phyloP scores from a whole-genome alignment of 2,329 filamentous ascomycete species.

The Ophiostoma populinum region DNA sequence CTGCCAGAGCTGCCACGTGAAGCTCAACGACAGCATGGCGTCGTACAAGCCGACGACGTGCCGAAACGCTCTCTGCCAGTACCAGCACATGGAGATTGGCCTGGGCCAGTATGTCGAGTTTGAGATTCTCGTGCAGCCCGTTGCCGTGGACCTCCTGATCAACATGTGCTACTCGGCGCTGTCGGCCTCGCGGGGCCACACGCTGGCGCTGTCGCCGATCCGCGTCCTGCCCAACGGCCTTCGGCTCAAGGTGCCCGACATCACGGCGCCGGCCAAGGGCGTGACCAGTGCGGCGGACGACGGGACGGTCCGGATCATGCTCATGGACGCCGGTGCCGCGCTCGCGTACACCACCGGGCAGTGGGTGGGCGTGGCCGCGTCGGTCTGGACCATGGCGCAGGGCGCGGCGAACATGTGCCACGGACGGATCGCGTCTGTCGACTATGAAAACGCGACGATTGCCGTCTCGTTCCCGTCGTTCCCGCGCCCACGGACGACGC shows the following conservation, averaged over 20 bases:
- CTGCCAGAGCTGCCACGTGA: slow-evolving; percentile 69
- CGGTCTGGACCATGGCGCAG: background rate
- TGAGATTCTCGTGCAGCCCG: slow-evolving; percentile 62
- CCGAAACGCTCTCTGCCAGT: slow-evolving; percentile 56
- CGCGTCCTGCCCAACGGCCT: background rate
- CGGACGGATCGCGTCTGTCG: too few relatives aligned
- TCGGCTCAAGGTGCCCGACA: background rate
- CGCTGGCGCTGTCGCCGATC: background rate
- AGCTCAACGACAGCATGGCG: slow-evolving; percentile 44
- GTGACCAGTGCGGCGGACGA: too few relatives aligned
- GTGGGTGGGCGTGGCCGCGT: too few relatives aligned
- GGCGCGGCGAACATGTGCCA: background rate
- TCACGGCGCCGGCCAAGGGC: too few relatives aligned
- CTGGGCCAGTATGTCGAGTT: slow-evolving; percentile 75
- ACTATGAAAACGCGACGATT: too few relatives aligned
- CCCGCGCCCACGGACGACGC: too few relatives aligned
- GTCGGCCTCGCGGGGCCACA: slow-evolving; percentile 15
- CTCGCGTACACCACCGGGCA: too few relatives aligned
- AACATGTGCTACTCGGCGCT: slow-evolving; percentile 56
- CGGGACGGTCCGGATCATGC: too few relatives aligned
- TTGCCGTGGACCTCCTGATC: slow-evolving; percentile 69
- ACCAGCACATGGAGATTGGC: slow-evolving; percentile 75
- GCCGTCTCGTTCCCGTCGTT: too few relatives aligned
- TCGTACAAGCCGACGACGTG: slow-evolving; percentile 70
- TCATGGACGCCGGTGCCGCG: too few relatives aligned